Evolutionary conservation across 2,329 filamentous ascomycete species (phyloP), one percentile per base, ranked within the genome.

Genomic region (Fusarium newnesense): DNA sequence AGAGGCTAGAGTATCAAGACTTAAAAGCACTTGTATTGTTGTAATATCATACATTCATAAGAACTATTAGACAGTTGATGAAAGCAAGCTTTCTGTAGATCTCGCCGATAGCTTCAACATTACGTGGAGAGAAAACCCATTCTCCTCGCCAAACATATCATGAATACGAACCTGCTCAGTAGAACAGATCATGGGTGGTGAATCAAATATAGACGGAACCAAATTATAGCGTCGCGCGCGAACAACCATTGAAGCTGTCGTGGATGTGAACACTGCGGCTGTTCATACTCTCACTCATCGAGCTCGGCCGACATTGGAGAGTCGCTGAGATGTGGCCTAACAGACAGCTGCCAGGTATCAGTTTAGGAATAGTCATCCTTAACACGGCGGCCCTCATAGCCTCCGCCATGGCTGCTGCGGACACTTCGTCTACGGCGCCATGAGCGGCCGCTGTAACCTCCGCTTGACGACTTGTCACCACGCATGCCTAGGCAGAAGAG

Each of bases 291-390:
- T 28, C 16, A 44, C 39, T 37, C 10, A 54, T 49, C 46, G 37
- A 47, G 57, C 49, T 54, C 47, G 43, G 40, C 46, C 60, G 56
- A 58, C 9, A 24, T 43, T 13, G 13, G 24, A 28, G 32, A 36
- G 42, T 46, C 39, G 34, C 28, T 47, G 32, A 24, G 36, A 34
- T 10, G 36, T 36, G 34, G 42, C 40, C 39, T 28, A 10, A 39
- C 12, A 16, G 44, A 26, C 43, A n/a, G 37, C 18, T 47, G 24
- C 42, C 56, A 58, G 42, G 53, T 43, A 26, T 36, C 64, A 50
- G 52, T 70, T 84, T 84, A 91, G 50, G 87, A 85, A 78, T 93
- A 94, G 69, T 93, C 90, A 32, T 93, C 91, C 87, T 93, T 93
- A 76, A 93, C 90, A 18, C 90, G 86, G 61, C 87, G 86, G 72